These are phyloP conservation scores for Stereocaulon alpinum DNA, from an alignment of 495 filamentous ascomycete species.

Conservation along the genomic window DNA sequence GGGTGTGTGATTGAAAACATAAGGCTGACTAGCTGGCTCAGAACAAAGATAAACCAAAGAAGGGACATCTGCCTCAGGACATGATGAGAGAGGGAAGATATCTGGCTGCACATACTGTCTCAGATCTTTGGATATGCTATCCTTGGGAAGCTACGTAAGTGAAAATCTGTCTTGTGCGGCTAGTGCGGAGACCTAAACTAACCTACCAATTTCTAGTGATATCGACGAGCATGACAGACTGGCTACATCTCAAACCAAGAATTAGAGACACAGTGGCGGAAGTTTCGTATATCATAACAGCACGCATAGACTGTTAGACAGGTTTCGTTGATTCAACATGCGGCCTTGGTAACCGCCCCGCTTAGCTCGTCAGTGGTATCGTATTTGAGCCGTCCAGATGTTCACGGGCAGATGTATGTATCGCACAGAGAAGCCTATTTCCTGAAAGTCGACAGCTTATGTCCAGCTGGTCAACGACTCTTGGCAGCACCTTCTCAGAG, in stretches of 20 bases:
- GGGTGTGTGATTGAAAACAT: not conserved
- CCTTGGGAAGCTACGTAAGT: slow-evolving; percentile 91
- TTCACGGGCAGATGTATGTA: too few relatives aligned
- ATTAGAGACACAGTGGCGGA: not conserved
- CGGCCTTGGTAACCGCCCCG: too few relatives aligned
- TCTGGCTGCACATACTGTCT: slow-evolving; percentile 74
- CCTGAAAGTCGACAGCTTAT: too few relatives aligned
- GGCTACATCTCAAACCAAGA: slow-evolving; percentile 32
- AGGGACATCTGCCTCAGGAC: slow-evolving; percentile 70
- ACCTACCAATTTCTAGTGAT: slow-evolving; percentile 41
- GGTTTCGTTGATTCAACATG: too few relatives aligned
- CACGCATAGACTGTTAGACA: not conserved
- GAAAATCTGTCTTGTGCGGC: not conserved
- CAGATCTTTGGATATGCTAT: slow-evolving; percentile 96
- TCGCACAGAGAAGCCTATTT: too few relatives aligned
- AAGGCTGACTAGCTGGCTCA: slow-evolving; percentile 27
- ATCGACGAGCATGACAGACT: slow-evolving; percentile 85
- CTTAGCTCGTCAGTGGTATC: too few relatives aligned
- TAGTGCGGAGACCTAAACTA: slow-evolving; percentile 14
- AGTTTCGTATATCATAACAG: not conserved
- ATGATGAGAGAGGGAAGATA: slow-evolving; percentile 71
- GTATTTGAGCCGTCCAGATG: too few relatives aligned
- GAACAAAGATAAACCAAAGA: slow-evolving; percentile 96
- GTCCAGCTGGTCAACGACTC: too few relatives aligned
- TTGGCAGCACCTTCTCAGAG: too few relatives aligned